Conservation (phyloP, 2,329 filamentous ascomycete genomes). For the Neonectria ditissima region DNA sequence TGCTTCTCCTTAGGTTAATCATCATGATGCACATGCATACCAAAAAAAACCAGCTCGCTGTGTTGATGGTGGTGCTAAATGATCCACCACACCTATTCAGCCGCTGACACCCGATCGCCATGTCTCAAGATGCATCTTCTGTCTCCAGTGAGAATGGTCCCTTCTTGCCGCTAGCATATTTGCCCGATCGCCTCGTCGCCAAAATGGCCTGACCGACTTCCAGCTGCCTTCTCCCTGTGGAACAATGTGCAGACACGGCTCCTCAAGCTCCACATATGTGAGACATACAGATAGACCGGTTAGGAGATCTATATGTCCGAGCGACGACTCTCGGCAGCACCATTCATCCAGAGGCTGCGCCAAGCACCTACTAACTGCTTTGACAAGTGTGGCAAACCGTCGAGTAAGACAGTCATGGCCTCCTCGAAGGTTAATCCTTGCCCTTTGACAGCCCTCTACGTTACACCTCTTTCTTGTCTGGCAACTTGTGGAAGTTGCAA, state of each 20-base stretch:
- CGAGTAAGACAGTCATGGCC: background rate
- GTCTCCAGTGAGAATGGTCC: background rate
- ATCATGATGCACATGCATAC: background rate
- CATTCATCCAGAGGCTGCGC: background rate
- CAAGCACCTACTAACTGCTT: background rate
- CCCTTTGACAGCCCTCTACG: background rate
- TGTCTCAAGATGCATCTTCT: constrained; percentile 14
- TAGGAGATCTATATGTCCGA: background rate
- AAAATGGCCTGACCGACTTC: background rate
- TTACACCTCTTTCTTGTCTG: background rate
- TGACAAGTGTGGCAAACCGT: background rate
- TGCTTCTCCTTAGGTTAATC: background rate
- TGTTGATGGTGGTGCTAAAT: background rate
- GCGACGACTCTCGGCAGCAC: background rate
- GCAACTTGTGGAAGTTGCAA: background rate
- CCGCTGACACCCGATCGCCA: background rate
- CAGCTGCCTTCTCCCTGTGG: background rate
- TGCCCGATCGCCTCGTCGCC: background rate
- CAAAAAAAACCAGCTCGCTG: background rate
- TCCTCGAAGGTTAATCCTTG: background rate
- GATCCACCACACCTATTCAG: background rate
- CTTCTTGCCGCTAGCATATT: background rate
- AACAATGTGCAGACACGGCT: background rate
- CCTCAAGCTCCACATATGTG: background rate
- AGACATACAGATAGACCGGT: background rate